Conservation (phyloP, 2,329 filamentous ascomycete genomes). For the Fusarium goolgardi region DNA sequence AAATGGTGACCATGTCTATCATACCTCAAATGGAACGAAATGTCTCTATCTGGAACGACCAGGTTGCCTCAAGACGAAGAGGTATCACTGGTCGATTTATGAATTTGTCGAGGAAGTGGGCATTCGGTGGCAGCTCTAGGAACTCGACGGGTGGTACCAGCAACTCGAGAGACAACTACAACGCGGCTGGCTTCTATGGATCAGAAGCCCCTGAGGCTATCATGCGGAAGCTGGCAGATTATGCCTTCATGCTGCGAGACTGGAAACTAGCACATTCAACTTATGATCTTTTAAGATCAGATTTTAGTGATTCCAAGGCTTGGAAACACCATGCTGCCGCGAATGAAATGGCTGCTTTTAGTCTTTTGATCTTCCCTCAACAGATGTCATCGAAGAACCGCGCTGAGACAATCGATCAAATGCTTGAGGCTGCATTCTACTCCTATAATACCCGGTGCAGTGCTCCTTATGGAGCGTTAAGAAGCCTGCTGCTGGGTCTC, state of each 20-base stretch:
- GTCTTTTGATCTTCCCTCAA: constrained; percentile 81
- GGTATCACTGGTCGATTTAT: constrained; percentile 95
- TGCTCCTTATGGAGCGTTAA: constrained; percentile 81
- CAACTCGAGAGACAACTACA: constrained; percentile 76
- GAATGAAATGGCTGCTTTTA: constrained; percentile 94
- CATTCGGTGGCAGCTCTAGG: constrained; percentile 78
- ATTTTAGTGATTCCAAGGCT: constrained; percentile 95
- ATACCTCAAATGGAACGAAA: constrained; percentile 96
- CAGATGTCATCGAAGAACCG: constrained; percentile 79
- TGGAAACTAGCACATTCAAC: constrained; percentile 93
- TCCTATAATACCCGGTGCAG: constrained; percentile 90
- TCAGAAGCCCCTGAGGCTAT: constrained; percentile 88
- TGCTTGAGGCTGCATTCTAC: constrained; percentile 91
- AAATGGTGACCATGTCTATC: constrained; percentile 95
- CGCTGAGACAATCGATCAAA: constrained; percentile 83
- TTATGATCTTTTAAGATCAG: constrained; percentile 87
- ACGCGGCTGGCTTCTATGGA: constrained; percentile 82
- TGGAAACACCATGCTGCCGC: constrained; percentile 95
- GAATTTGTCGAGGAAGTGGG: constrained; percentile 90
- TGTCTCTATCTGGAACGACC: constrained; percentile 94
- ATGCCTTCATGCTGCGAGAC: constrained; percentile 95
- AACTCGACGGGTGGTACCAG: constrained; percentile 65
- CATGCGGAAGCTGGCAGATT: constrained; percentile 93
- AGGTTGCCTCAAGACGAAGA: constrained; percentile 88
- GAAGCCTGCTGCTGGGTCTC: constrained; percentile 78